A percentile compares a stretch with the other conserved stretches of the same genome.
Conservation (phyloP, 2,329 filamentous ascomycete species). For the Aureobasidium pullulans region DNA sequence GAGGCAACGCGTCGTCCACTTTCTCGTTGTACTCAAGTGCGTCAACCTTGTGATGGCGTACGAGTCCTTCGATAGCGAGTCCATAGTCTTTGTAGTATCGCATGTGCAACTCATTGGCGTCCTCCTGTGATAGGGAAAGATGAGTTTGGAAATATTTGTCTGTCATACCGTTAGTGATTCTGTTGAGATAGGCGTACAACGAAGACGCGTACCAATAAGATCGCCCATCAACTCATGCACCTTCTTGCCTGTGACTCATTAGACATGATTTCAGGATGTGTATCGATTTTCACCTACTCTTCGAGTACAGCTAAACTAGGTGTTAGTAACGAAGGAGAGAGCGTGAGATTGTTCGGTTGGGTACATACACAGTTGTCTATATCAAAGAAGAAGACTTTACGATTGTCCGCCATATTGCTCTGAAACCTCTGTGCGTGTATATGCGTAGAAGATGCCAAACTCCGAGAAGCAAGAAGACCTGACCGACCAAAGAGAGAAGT, state of each 20-base stretch:
- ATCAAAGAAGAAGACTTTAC: conserved; percentile 69
- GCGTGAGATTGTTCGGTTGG: background rate
- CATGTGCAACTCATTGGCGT: conserved; percentile 78
- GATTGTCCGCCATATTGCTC: conserved; percentile 22
- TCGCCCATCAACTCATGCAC: conserved; percentile 85
- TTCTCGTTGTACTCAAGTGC: conserved; percentile 89
- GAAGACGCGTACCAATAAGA: conserved; percentile 63
- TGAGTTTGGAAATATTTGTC: conserved; percentile 59
- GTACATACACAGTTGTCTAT: conserved; percentile 84
- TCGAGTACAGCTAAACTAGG: conserved; percentile 62
- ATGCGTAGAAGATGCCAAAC: background rate
- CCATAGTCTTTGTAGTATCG: conserved; percentile 96
- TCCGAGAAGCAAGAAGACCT: background rate
- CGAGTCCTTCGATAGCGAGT: conserved; percentile 90
- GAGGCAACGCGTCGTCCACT: conserved; percentile 88
- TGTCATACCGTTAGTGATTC: background rate
- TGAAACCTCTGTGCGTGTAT: background rate
- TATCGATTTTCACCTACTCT: conserved; percentile 45
- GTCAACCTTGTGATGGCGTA: conserved; percentile 90
- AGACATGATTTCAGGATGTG: background rate
- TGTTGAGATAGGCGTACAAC: conserved; percentile 20
- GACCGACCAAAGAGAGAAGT: background rate
- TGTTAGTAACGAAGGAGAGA: background rate
- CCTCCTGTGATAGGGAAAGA: conserved; percentile 63
- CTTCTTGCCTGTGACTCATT: conserved; percentile 42